Base-by-base conservation (phyloP, 305 asterid species). In the Caryopteris hybrid region DNA sequence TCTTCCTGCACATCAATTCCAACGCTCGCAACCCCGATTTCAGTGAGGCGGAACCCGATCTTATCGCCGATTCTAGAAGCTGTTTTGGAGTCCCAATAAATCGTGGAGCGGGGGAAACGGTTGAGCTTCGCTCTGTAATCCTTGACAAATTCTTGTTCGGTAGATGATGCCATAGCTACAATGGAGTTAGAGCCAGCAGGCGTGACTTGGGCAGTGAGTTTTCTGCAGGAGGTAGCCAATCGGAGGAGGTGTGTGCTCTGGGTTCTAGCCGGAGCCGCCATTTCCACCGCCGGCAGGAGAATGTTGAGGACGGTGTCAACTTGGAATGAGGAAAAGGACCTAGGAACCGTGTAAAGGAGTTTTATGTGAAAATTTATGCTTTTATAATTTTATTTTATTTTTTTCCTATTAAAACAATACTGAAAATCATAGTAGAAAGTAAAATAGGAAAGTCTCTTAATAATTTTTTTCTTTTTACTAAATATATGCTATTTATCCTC, bases 161-260 rank as follows among this genome's bases (percentile, higher is more conserved):
- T 29, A n/a, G 97, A 88, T 22, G 97, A 83, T n/a, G 95, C 90
- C 79, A 91, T 81, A 67, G 92, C 91, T 46, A 86, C 33, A 62
- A 91, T 88, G 48, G 96, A 82, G 13, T 81, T 43, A 16, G 76
- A 82, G 64, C 41, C 64, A 33, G 77, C 70, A 74, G 72, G 64
- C 14, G 89, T 85, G 36, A 88, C 95, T 54, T 91, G 97, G 31
- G 96, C 95, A 1, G 88, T 86, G 74, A 91, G 64, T 77, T 76
- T 86, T 38, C 97, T 80, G 86, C 89, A 80, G 55, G 94, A 86
- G 63, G 86, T 59, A 16, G 81, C 70, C 13, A 90, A 20, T 0
- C 87, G 91, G 76, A 91, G 90, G 66, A 79, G 74, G 83, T 82
- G 89, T 53, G 50, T 21, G 69, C 47, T 42, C 53, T 55, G 76